Percentiles rank a stretch among this genome's conserved stretches.
These are phyloP conservation scores for Hypoxylon cercidicola DNA, from an alignment of 495 filamentous ascomycete species.

Conservation along the genomic window DNA sequence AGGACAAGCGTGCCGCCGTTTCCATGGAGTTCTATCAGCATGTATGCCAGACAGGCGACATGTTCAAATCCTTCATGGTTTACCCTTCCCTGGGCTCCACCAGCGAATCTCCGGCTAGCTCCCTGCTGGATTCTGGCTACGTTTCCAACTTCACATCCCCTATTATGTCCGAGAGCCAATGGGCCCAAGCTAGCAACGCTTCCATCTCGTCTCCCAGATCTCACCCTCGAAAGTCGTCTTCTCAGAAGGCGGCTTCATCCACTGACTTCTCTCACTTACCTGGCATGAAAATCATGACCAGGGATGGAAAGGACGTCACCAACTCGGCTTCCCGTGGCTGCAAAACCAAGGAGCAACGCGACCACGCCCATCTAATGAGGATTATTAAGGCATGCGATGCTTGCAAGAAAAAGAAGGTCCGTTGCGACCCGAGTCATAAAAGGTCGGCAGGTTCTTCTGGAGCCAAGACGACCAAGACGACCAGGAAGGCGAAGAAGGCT, in stretches of 20 bases:
- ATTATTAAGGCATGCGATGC: slow-evolving; percentile 68
- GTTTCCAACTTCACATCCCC: slow-evolving; percentile 57
- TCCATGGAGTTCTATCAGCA: slow-evolving; percentile 65
- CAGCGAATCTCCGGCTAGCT: slow-evolving; percentile 51
- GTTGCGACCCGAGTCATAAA: slow-evolving; percentile 63
- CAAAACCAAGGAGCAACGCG: slow-evolving; percentile 70
- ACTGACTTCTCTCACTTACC: slow-evolving; percentile 60
- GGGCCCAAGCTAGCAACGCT: slow-evolving; percentile 47
- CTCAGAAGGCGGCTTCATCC: slow-evolving; percentile 35
- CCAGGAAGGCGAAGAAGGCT: slow-evolving; percentile 51
- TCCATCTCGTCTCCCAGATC: slow-evolving; percentile 37
- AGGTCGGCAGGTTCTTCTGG: slow-evolving; percentile 51
- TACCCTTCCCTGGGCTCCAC: slow-evolving; percentile 51
- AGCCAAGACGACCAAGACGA: slow-evolving; percentile 49
- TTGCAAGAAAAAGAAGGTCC: slow-evolving; percentile 65
- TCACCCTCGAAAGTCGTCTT: slow-evolving; percentile 33
- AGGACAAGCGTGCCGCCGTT: slow-evolving; percentile 63
- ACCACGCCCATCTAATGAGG: slow-evolving; percentile 67
- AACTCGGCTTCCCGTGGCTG: slow-evolving; percentile 65
- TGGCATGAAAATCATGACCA: slow-evolving; percentile 69
- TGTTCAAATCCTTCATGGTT: slow-evolving; percentile 63
- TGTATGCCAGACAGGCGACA: slow-evolving; percentile 53
- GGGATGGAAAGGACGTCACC: slow-evolving; percentile 65
- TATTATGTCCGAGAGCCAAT: slow-evolving; percentile 53
- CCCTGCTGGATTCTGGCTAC: slow-evolving; percentile 56